A percentile compares a stretch with the other conserved stretches of the same genome.
These are phyloP conservation scores for Cladosporium phlei DNA, from an alignment of 2,329 filamentous ascomycete genomes.

Conservation along the genomic window DNA sequence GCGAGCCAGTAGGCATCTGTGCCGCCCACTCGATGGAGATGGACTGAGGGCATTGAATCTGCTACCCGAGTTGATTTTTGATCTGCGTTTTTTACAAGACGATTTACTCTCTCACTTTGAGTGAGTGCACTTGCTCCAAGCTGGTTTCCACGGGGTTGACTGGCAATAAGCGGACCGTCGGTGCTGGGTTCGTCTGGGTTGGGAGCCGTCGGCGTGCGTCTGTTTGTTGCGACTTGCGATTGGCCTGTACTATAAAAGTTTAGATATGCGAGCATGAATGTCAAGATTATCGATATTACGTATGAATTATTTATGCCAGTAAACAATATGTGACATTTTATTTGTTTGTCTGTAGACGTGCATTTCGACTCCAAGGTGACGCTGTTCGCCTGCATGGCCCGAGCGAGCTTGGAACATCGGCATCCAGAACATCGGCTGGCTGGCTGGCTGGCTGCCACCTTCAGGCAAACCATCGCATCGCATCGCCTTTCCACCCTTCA, in stretches of 20 bases:
- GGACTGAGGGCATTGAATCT: constrained; percentile 18
- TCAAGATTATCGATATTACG: constrained; percentile 10
- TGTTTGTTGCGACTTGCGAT: constrained; percentile 11
- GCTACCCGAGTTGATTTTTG: neutral
- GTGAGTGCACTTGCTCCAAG: neutral
- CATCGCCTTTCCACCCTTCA: constrained; percentile 1
- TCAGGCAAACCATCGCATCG: too few relatives aligned
- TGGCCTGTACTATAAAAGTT: constrained; percentile 17
- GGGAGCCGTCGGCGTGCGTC: constrained; percentile 8
- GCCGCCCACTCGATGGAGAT: constrained; percentile 32
- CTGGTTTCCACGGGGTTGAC: neutral
- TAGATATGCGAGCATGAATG: constrained; percentile 11
- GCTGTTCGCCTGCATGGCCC: neutral
- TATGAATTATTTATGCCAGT: too few relatives aligned
- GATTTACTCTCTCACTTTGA: neutral
- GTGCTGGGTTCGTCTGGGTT: neutral
- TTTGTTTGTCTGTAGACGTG: too few relatives aligned
- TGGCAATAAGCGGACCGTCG: neutral
- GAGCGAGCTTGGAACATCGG: neutral
- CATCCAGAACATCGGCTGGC: neutral
- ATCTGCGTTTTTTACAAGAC: neutral
- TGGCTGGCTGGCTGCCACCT: constrained; percentile 10
- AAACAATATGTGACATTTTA: too few relatives aligned
- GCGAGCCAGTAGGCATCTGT: constrained; percentile 20
- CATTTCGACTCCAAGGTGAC: neutral